Evolutionary conservation across 768 basidiomycete genomes (phyloP), one percentile per base, ranked within the genome.

Genomic region (Russula olivacea): DNA sequence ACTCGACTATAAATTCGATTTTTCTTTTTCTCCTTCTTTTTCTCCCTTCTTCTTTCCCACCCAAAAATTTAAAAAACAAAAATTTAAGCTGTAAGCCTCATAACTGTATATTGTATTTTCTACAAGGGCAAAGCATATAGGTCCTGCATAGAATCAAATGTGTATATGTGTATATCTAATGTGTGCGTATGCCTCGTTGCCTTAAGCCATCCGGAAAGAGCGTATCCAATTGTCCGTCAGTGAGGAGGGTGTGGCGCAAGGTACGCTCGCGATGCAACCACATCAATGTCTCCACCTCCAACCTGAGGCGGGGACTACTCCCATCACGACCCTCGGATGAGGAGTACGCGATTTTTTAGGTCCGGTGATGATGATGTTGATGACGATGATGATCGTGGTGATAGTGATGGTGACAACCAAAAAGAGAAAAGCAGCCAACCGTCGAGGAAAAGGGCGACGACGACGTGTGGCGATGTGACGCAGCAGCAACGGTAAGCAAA

Each of bases 401-500:
- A 43, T 52, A 47, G 40, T 43, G 59, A 61, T 58, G 43, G 52
- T 9, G 19, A 11, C 43, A 43, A 52, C 50, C 50, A 45, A 59
- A 52, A 34, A 34, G 21, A 32, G 28, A 47, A 47, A 47, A 47
- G 45, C n/a, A 21, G 45, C 45, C 45, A 47, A 58, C 40, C 50
- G 34, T 59, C 30, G 25, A 43, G 28, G 36, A 19, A 60, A 51
- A 17, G 1, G 48, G 25, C 48, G 12, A 50, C 7, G 28, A 40
- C 11, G 28, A 11, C 19, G 19, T 21, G 11, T 12, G 49, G 19
- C 28, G 10, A 28, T 17, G 48, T 6, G 28, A 51, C 38, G 40
- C 50, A 59, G 30, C 5, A 59, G 30, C 5, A 25, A 50, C 6
- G 32, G 15, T 45, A 17, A 60, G 59, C 41, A 53, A 23, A 21